phyloP scores from a whole-genome alignment of 129 eudicot genomes.

The Logfia minima region DNA sequence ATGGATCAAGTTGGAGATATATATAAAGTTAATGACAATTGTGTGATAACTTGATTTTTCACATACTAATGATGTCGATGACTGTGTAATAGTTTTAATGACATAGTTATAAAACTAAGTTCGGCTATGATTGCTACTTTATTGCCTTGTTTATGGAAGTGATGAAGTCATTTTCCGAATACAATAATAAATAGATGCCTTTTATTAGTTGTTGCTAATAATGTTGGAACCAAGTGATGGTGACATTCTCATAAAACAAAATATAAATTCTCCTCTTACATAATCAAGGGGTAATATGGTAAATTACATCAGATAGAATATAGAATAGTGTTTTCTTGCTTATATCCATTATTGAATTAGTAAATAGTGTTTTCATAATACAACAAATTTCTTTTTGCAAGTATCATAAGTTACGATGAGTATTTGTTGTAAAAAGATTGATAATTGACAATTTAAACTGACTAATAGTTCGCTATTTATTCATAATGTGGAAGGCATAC shows the following conservation, averaged over 20 bases:
- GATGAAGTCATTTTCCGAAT: constrained; percentile 16
- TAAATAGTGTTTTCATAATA: too few relatives aligned
- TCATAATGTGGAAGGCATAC: too few relatives aligned
- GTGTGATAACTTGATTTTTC: not conserved
- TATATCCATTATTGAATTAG: too few relatives aligned
- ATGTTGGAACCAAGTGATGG: constrained; percentile 17
- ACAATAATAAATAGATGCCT: constrained; percentile 33
- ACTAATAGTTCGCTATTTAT: too few relatives aligned
- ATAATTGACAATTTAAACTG: too few relatives aligned
- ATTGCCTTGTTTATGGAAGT: constrained; percentile 33
- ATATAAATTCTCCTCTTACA: constrained; percentile 1
- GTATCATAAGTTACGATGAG: too few relatives aligned
- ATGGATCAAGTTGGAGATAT: not conserved
- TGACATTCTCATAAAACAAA: constrained; percentile 22
- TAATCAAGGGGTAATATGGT: constrained; percentile 12
- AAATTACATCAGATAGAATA: not conserved
- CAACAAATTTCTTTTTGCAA: too few relatives aligned
- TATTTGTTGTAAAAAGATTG: too few relatives aligned
- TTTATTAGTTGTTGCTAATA: constrained; percentile 35
- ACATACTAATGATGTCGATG: constrained; percentile 7
- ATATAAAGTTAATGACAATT: not conserved
- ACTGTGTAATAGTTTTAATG: constrained; percentile 4
- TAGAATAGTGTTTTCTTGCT: too few relatives aligned
- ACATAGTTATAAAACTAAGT: constrained; percentile 25
- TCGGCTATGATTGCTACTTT: constrained; percentile 42